Evolutionary conservation across 768 basidiomycete species (phyloP).

Genomic region (Auriculariales sp.): DNA sequence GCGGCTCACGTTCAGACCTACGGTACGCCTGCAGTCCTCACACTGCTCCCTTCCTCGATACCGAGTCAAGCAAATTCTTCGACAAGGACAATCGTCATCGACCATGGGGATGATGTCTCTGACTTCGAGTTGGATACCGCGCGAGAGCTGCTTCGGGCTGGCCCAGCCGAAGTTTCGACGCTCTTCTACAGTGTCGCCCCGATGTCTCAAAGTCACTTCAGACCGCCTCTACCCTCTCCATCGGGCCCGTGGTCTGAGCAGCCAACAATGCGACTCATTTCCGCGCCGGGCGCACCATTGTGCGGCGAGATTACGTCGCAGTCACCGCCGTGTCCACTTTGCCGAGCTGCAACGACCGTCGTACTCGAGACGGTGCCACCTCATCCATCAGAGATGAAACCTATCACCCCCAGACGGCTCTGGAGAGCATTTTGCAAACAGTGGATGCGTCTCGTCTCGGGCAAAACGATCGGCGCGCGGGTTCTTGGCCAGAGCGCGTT

Average conservation of each 20-base stretch:
- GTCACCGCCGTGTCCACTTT: background rate
- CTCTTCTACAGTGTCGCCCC: too few species aligned
- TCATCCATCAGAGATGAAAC: background rate
- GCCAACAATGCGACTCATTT: background rate
- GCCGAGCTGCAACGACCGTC: background rate
- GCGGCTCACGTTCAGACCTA: conserved; percentile 7
- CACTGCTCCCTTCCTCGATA: background rate
- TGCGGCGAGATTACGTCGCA: background rate
- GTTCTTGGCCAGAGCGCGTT: background rate
- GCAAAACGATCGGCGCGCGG: background rate
- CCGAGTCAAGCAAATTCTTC: background rate
- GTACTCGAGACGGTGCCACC: background rate
- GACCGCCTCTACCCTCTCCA: too few species aligned
- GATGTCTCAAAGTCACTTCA: too few species aligned
- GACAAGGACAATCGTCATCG: background rate
- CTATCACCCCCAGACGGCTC: background rate
- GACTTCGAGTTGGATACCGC: too few species aligned
- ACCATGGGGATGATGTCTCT: background rate
- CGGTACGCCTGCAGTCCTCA: background rate
- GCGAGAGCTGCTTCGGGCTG: too few species aligned
- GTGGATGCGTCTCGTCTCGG: background rate
- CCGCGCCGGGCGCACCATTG: too few species aligned
- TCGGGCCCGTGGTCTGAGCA: too few species aligned
- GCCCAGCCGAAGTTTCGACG: too few species aligned
- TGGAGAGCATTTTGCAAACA: background rate